A percentile compares a stretch with the other conserved stretches of the same genome.
Evolutionary conservation across 441 rosid genomes (phyloP).

Genomic region (Erodium texanum): DNA sequence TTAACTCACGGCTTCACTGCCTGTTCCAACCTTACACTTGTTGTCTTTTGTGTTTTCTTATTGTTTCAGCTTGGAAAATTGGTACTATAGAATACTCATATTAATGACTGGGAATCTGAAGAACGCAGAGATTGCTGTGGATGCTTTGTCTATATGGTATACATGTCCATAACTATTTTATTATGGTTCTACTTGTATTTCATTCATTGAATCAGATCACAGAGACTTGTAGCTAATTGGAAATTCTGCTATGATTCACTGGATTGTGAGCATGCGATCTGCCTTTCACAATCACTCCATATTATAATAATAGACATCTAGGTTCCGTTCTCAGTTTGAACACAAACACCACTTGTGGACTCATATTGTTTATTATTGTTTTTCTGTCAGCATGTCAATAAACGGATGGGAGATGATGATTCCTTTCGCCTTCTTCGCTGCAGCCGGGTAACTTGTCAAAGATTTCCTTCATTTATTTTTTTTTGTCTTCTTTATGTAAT

Average conservation of each 20-base stretch:
- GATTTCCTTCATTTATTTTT: background rate
- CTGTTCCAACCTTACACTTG: background rate
- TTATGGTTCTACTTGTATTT: background rate
- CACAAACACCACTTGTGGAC: too few relatives aligned
- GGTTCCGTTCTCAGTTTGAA: too few relatives aligned
- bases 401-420: slow-evolving; percentile 25
- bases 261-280: background rate
- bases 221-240: background rate
- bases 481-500: too few relatives aligned
- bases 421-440: slow-evolving; percentile 21
- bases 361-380: too few relatives aligned
- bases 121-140: slow-evolving; percentile 24
- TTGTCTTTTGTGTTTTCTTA: too few relatives aligned
- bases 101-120: slow-evolving; percentile 22
- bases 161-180: background rate
- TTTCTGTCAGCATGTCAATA: slow-evolving; percentile 21
- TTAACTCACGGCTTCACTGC: background rate
- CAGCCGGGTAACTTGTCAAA: slow-evolving; percentile 13
- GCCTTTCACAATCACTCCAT: too few relatives aligned
- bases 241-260: background rate
- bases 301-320: too few relatives aligned
- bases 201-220: too few relatives aligned
- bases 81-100: slow-evolving; percentile 22
- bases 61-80: slow-evolving; percentile 20
- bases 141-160: slow-evolving; percentile 23